These are phyloP conservation scores for Petunia secreta DNA, from an alignment of 257 asterid species.

Conservation along the genomic window DNA sequence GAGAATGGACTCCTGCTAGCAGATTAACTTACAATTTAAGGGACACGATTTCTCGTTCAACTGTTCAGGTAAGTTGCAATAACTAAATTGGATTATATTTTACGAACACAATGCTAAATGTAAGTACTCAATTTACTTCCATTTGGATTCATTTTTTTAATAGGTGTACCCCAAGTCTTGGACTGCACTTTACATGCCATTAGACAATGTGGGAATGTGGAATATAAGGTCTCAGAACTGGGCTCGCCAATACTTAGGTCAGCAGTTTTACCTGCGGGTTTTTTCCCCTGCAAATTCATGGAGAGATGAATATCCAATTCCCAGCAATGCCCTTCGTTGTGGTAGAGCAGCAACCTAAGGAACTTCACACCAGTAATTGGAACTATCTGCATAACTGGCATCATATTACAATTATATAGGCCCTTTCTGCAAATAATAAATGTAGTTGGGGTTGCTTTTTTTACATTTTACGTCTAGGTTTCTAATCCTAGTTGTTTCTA, in stretches of 20 bases:
- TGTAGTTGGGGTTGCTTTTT: not conserved
- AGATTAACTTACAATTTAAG: constrained; percentile 44
- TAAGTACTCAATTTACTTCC: not conserved
- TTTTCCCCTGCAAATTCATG: constrained; percentile 44
- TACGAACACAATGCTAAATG: too few relatives aligned
- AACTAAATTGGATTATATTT: too few relatives aligned
- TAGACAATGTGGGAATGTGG: constrained; percentile 58
- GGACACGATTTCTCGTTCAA: constrained; percentile 47
- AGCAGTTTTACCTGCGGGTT: constrained; percentile 47
- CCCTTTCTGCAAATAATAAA: not conserved
- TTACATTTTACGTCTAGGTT: not conserved
- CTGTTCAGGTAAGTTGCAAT: constrained; percentile 42
- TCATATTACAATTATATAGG: not conserved
- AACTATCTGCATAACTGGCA: not conserved
- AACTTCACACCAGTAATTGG: not conserved
- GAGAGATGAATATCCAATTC: constrained; percentile 53
- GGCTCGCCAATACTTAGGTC: constrained; percentile 49
- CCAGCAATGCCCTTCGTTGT: constrained; percentile 44
- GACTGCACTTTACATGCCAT: constrained; percentile 49
- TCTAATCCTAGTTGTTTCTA: not conserved
- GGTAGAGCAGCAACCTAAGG: constrained; percentile 34
- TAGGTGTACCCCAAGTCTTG: constrained; percentile 49
- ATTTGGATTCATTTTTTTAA: not conserved
- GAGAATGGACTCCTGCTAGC: constrained; percentile 49
- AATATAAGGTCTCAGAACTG: constrained; percentile 49